Percentiles rank a stretch among this genome's conserved stretches.
phyloP scores from a whole-genome alignment of 2,329 filamentous ascomycete genomes.

The Didymella lethalis region DNA sequence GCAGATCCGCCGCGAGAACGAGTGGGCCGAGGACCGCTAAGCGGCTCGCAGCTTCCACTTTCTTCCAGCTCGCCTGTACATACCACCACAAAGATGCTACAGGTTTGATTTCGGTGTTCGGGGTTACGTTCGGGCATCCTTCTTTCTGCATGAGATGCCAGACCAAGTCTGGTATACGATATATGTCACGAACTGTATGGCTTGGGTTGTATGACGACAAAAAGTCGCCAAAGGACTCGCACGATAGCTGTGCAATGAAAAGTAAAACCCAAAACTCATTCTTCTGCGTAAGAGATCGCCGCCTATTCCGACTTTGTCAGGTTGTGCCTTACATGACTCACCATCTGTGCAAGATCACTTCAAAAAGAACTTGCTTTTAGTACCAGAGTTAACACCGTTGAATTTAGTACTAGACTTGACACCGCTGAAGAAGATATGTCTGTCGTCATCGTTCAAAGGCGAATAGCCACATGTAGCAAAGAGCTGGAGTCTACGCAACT shows the following conservation, averaged over 20 bases:
- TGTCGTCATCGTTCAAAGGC: not conserved
- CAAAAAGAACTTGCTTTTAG: not conserved
- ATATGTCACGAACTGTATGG: conserved; percentile 15
- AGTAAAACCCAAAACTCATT: not conserved
- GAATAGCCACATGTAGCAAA: not conserved
- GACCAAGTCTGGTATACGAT: conserved; percentile 12
- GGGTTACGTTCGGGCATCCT: conserved; percentile 19
- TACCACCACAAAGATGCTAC: not conserved
- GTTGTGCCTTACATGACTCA: not conserved
- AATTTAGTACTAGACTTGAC: not conserved
- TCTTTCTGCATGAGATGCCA: conserved; percentile 16
- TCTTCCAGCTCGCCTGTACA: conserved; percentile 6
- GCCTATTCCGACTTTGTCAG: not conserved
- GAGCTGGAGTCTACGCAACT: not conserved
- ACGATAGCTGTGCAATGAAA: conserved; percentile 15
- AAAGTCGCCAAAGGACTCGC: not conserved
- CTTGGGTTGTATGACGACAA: not conserved
- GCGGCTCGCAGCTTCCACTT: not conserved
- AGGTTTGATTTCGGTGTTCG: conserved; percentile 19
- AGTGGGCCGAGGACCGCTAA: conserved; percentile 58
- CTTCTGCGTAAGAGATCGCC: not conserved
- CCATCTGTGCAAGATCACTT: not conserved
- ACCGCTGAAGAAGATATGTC: not conserved
- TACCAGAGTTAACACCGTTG: not conserved
- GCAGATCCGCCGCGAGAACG: conserved; percentile 73